Evolutionary conservation across 2,329 filamentous ascomycete genomes (phyloP).

Genomic region (Septoria petroselini): DNA sequence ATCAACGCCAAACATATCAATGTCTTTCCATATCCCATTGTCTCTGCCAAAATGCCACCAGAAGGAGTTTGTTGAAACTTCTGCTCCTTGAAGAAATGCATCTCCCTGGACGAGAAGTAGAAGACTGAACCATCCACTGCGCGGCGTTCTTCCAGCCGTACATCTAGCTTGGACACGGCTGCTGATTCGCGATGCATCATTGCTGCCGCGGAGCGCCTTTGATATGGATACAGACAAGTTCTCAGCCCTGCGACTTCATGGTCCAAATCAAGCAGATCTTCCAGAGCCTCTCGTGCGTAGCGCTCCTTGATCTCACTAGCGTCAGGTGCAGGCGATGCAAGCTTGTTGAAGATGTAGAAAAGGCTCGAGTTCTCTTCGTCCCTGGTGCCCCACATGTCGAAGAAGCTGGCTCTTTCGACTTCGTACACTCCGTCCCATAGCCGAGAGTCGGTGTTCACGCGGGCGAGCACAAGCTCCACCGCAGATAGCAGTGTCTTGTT

Average conservation of each 20-base stretch:
- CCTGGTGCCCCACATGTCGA: conserved; percentile 43
- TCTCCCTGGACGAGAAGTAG: conserved; percentile 67
- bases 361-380: conserved; percentile 52
- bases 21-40: conserved; percentile 82
- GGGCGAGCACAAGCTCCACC: conserved; percentile 50
- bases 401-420: conserved; percentile 26
- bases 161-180: conserved; percentile 65
- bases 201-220: conserved; percentile 71
- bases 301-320: conserved; percentile 49
- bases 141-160: conserved; percentile 60
- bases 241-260: conserved; percentile 56
- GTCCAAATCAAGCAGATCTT: conserved; percentile 51
- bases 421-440: conserved; percentile 55
- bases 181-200: conserved; percentile 81
- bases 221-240: conserved; percentile 71
- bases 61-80: conserved; percentile 68
- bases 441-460: conserved; percentile 55
- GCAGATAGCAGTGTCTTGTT: conserved; percentile 46
- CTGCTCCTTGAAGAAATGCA: conserved; percentile 62
- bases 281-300: conserved; percentile 54
- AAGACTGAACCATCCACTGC: conserved; percentile 63
- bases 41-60: conserved; percentile 77
- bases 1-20: conserved; percentile 73
- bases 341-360: conserved; percentile 68
- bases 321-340: conserved; percentile 65